Evolutionary conservation across 441 rosid species (phyloP).

Genomic region (Flueggea neowawraea): DNA sequence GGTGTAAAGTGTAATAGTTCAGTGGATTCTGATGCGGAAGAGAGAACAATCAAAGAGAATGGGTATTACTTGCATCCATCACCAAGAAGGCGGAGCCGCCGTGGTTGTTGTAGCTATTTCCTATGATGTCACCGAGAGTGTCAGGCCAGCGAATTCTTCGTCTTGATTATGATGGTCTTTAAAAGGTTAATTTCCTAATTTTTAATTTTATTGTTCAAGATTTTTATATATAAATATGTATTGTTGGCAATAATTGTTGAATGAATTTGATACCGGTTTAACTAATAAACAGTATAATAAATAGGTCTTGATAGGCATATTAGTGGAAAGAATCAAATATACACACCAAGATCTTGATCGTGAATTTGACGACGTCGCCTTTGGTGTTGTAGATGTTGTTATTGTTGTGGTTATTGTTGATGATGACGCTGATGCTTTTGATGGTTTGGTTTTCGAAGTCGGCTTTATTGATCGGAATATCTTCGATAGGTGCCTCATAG

Average conservation of each 20-base stretch:
- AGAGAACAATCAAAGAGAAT: conserved; percentile 77
- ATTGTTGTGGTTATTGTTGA: too few species aligned
- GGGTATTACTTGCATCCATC: conserved; percentile 86
- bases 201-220: conserved; percentile 20
- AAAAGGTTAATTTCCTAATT: not conserved
- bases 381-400: not conserved
- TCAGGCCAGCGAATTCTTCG: conserved; percentile 57
- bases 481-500: conserved; percentile 31
- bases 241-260: conserved; percentile 26
- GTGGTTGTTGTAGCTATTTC: conserved; percentile 79
- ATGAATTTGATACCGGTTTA: too few species aligned
- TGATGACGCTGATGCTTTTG: conserved; percentile 5
- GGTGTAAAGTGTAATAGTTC: conserved; percentile 1
- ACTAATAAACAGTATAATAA: too few species aligned
- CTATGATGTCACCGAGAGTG: conserved; percentile 78
- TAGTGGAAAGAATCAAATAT: conserved; percentile 77
- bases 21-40: conserved; percentile 49
- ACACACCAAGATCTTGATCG: conserved; percentile 52
- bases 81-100: conserved; percentile 66
- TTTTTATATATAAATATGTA: conserved; percentile 21
- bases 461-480: conserved; percentile 44
- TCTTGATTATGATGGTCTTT: conserved; percentile 22
- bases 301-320: conserved; percentile 67
- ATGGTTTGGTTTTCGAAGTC: conserved; percentile 8
- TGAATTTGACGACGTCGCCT: conserved; percentile 17